Conservation (phyloP, 805 yeast species). For the Cyberlindnera maclurae region DNA sequence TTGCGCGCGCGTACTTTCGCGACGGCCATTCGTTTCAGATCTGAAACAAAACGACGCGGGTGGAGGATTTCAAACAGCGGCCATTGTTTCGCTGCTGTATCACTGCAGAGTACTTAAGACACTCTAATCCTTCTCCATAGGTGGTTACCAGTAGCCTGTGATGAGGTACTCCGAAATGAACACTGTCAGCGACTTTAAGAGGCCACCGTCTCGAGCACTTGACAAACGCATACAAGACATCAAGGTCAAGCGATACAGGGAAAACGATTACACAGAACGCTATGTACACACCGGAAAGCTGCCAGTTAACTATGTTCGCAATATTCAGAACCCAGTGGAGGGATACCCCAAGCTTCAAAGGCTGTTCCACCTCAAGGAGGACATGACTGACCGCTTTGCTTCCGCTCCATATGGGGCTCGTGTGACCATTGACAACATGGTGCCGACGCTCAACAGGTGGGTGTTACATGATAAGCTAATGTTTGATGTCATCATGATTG, state of each 20-base stretch:
- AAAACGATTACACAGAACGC: slow-evolving; percentile 69
- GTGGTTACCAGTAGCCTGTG: too few species aligned
- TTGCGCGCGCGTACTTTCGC: too few species aligned
- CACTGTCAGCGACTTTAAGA: slow-evolving; percentile 2
- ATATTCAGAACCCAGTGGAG: slow-evolving; percentile 56
- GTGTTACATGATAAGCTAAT: slow-evolving; percentile 46
- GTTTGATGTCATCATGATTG: slow-evolving; percentile 90
- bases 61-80: too few species aligned
- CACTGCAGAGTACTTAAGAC: too few species aligned
- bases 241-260: slow-evolving; percentile 25
- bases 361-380: slow-evolving; percentile 56
- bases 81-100: too few species aligned
- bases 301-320: slow-evolving; percentile 62
- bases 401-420: slow-evolving; percentile 62
- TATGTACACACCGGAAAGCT: slow-evolving; percentile 54
- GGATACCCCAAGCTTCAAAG: slow-evolving; percentile 83
- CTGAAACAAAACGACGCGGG: too few species aligned
- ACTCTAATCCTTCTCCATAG: too few species aligned
- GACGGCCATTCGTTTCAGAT: too few species aligned
- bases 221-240: slow-evolving; percentile 4
- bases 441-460: slow-evolving; percentile 56
- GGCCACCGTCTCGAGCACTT: slow-evolving; percentile 3
- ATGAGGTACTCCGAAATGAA: too few species aligned
- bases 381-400: slow-evolving; percentile 47
- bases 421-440: slow-evolving; percentile 43